A percentile compares a stretch with the other conserved stretches of the same genome.
Conservation (phyloP, 169 alveolate genomes). For the Plasmodium coatneyi region DNA sequence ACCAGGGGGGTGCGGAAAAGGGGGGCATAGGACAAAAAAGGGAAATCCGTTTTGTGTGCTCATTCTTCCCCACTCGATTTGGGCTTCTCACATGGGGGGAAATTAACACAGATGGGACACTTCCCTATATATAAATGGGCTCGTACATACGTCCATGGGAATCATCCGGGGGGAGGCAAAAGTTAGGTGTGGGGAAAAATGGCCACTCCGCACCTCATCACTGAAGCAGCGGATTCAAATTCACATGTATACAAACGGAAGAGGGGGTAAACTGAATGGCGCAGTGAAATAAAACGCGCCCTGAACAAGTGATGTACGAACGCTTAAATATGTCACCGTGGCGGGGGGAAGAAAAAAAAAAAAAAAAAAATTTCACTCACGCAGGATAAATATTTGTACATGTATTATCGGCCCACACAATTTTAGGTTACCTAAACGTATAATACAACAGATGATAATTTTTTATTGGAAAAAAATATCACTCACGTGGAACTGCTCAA, state of each 20-base stretch:
- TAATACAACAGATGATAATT: background rate
- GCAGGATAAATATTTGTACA: background rate
- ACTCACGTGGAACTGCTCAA: background rate
- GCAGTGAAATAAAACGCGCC: background rate
- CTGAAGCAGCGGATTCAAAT: background rate
- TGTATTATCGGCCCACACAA: background rate
- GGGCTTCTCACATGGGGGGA: background rate
- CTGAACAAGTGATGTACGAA: background rate
- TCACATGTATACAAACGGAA: background rate
- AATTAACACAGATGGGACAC: background rate
- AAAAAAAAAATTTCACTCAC: background rate
- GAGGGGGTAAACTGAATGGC: background rate
- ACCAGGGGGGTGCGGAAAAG: background rate
- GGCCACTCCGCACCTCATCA: background rate
- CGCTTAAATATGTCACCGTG: background rate
- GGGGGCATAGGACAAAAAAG: background rate
- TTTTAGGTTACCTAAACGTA: background rate
- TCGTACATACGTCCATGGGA: background rate
- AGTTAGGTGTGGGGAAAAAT: background rate
- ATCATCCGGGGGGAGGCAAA: background rate
- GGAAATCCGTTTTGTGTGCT: background rate
- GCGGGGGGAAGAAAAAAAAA: background rate
- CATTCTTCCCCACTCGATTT: background rate
- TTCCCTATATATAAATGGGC: background rate
- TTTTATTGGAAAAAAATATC: background rate